These are phyloP conservation scores for Schoenoplectus tabernaemontani DNA, from an alignment of 202 grass and related monocot species.

Conservation along the genomic window DNA sequence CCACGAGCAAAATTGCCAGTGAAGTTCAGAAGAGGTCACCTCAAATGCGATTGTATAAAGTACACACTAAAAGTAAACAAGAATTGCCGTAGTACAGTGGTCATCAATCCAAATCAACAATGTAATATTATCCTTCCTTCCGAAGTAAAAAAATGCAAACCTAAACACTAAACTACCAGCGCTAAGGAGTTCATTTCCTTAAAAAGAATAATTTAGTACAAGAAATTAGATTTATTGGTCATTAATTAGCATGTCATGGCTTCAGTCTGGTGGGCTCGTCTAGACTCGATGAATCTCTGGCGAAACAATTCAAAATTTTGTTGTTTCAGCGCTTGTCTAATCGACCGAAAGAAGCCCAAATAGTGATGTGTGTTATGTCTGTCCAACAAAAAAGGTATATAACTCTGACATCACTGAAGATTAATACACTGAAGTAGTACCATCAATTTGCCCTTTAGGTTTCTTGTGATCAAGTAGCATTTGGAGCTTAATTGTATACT, in stretches of 20 bases:
- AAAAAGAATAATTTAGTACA: background rate
- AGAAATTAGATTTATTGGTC: background rate
- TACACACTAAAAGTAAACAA: background rate
- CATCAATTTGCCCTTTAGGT: background rate
- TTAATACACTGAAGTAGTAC: background rate
- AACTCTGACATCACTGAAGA: background rate
- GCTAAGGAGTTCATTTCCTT: background rate
- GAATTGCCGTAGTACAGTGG: background rate
- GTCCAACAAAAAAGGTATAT: constrained; percentile 21
- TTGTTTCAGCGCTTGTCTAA: constrained; percentile 50
- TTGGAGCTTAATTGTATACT: background rate
- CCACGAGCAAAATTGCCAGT: background rate
- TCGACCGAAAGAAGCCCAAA: constrained; percentile 58
- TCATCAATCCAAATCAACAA: background rate
- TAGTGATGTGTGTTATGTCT: constrained; percentile 97
- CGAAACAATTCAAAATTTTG: constrained; percentile 59
- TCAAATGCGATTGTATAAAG: background rate
- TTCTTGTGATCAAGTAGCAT: background rate
- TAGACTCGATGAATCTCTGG: constrained; percentile 47
- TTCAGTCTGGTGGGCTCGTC: constrained; percentile 39
- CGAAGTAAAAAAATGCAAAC: background rate
- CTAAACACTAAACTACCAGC: background rate
- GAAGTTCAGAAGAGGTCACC: background rate
- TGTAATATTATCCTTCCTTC: background rate
- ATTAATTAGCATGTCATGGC: constrained; percentile 26